Percentiles rank a stretch among this genome's conserved stretches.
Conservation (phyloP, 2,329 filamentous ascomycete genomes). For the Aspergillus melleus region DNA sequence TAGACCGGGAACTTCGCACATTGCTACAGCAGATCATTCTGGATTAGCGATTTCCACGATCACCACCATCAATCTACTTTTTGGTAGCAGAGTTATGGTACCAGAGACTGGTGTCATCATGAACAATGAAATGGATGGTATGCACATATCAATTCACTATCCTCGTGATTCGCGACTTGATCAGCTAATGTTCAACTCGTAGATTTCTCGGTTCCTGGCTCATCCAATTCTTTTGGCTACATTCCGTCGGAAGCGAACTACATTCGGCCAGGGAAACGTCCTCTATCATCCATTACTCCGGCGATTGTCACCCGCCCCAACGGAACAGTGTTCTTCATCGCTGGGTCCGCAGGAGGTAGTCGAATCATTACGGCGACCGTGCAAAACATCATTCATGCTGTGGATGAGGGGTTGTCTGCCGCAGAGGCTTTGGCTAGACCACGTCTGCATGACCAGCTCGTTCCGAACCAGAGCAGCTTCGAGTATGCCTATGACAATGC, state of each 20-base stretch:
- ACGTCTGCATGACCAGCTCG: conserved; percentile 77
- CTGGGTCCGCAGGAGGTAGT: conserved; percentile 77
- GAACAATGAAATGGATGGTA: conserved; percentile 61
- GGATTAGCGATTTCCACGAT: conserved; percentile 80
- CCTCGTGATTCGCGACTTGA: not conserved
- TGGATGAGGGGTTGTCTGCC: conserved; percentile 65
- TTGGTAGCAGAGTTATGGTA: conserved; percentile 76
- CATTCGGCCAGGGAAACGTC: conserved; percentile 76
- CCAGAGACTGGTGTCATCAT: conserved; percentile 81
- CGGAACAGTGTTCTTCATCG: conserved; percentile 64
- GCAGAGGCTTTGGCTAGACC: conserved; percentile 64
- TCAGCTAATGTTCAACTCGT: conserved; percentile 57
- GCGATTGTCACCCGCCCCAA: conserved; percentile 70
- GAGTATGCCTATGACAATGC: conserved; percentile 68
- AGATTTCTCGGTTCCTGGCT: conserved; percentile 83
- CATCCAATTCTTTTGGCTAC: conserved; percentile 80
- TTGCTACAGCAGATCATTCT: conserved; percentile 65
- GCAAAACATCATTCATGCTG: conserved; percentile 70
- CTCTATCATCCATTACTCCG: conserved; percentile 79
- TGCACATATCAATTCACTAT: conserved; percentile 29
- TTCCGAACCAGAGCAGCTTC: conserved; percentile 68
- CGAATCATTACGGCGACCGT: conserved; percentile 80
- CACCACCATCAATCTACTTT: conserved; percentile 84
- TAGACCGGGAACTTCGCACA: conserved; percentile 54
- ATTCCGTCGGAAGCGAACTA: conserved; percentile 78